Conservation (phyloP, 129 eudicot species). For the Logfia minima region DNA sequence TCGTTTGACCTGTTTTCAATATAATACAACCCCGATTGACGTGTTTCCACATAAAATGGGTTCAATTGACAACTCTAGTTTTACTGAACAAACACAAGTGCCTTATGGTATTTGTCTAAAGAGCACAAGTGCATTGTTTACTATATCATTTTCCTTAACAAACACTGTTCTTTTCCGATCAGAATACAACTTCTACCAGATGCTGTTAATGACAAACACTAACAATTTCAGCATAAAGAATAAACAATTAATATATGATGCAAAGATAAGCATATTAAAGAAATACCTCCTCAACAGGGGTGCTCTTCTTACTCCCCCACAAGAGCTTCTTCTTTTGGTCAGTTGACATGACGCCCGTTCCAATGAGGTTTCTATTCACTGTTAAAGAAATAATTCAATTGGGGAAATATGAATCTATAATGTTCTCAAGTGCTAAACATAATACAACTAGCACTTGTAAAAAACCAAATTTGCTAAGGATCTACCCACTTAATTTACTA, state of each 20-base stretch:
- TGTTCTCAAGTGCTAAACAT: background rate
- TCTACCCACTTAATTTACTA: background rate
- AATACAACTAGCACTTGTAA: background rate
- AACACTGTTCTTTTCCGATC: background rate
- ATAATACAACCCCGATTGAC: background rate
- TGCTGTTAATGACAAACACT: background rate
- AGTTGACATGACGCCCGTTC: constrained; percentile 84
- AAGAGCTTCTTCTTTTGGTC: constrained; percentile 98
- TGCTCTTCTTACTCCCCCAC: constrained; percentile 91
- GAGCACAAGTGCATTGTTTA: background rate
- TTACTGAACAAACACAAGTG: constrained; percentile 1
- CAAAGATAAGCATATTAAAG: background rate
- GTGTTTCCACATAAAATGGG: background rate
- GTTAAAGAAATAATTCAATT: constrained; percentile 6
- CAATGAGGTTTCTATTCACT: constrained; percentile 81
- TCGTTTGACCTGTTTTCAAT: background rate
- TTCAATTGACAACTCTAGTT: background rate
- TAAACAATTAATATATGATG: background rate
- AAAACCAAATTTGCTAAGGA: background rate
- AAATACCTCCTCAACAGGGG: constrained; percentile 66
- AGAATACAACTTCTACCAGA: background rate
- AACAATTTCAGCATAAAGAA: background rate
- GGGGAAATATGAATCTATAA: background rate
- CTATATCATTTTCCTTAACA: background rate
- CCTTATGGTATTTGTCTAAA: background rate